These are phyloP conservation scores for Pelargonium australe DNA, from an alignment of 441 rosid genomes.

Conservation along the genomic window DNA sequence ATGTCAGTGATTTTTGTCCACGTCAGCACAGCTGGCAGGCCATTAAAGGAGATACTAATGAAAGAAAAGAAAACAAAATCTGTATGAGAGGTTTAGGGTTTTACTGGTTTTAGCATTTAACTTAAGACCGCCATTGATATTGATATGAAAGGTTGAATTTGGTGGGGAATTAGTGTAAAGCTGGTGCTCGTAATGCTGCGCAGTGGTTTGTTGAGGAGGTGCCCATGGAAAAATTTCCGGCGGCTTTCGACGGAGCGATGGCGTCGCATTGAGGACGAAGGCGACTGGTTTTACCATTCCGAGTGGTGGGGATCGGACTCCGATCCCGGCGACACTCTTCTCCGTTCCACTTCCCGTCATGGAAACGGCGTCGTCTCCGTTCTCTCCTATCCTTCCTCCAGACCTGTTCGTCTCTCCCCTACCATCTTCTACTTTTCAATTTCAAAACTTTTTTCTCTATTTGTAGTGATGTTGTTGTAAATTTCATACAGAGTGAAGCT, in stretches of 20 bases:
- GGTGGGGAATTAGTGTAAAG: neutral
- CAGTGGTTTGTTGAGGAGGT: constrained; percentile 18
- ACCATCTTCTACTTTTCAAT: neutral
- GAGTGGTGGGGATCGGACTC: constrained; percentile 78
- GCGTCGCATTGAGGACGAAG: constrained; percentile 54
- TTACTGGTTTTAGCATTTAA: neutral
- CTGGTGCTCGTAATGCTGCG: constrained; percentile 27
- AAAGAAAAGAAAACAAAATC: no score
- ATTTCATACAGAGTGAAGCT: constrained; percentile 38
- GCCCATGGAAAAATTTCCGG: constrained; percentile 29
- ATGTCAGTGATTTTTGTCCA: no score
- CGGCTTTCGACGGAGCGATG: constrained; percentile 32
- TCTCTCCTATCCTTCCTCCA: constrained; percentile 59
- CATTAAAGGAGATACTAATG: no score
- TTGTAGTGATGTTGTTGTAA: neutral
- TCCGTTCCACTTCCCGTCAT: constrained; percentile 43
- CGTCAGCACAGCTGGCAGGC: no score
- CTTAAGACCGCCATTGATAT: no score
- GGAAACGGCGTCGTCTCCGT: constrained; percentile 87
- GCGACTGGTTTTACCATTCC: constrained; percentile 71
- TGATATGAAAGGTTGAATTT: no score
- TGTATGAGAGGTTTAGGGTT: neutral
- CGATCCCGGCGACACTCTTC: constrained; percentile 32
- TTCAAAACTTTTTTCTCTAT: neutral
- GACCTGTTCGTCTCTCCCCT: constrained; percentile 49